phyloP scores from a whole-genome alignment of 1,284 basidiomycete species.

The Boletellus sp. region DNA sequence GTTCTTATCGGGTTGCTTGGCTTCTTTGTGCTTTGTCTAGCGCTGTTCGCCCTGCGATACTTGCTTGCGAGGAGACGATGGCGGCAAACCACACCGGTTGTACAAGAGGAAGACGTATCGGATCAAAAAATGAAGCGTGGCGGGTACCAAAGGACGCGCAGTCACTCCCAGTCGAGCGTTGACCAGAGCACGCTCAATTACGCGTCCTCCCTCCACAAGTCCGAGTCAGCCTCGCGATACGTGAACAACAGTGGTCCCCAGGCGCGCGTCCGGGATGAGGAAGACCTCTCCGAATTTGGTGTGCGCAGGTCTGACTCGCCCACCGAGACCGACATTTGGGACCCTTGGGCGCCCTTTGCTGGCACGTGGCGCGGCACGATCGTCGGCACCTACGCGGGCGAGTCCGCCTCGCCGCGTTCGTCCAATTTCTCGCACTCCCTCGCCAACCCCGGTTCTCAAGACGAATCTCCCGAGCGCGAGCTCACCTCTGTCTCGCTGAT shows the following conservation, averaged over 20 bases:
- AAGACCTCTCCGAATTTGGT: conserved; percentile 22
- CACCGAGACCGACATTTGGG: conserved; percentile 6
- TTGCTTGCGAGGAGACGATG: conserved; percentile 41
- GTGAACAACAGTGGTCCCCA: conserved; percentile 5
- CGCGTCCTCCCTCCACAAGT: conserved; percentile 32
- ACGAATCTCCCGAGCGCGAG: conserved; percentile 18
- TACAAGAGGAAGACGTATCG: conserved; percentile 6
- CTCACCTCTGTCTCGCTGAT: conserved; percentile 33
- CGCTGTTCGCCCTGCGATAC: conserved; percentile 54
- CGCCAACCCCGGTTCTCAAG: conserved; percentile 6
- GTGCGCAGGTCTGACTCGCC: conserved; percentile 8
- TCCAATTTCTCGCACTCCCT: conserved; percentile 10
- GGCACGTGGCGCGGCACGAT: conserved; percentile 28
- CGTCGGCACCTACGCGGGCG: conserved; percentile 28
- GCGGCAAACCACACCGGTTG: conserved; percentile 5
- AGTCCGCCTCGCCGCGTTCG: conserved; percentile 10
- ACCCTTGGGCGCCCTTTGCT: conserved; percentile 26
- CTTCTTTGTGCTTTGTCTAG: conserved; percentile 53
- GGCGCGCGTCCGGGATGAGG: too few species aligned
- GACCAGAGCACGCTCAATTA: conserved; percentile 31
- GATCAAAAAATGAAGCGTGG: conserved; percentile 11
- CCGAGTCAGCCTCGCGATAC: too few species aligned
- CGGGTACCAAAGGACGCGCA: conserved; percentile 23
- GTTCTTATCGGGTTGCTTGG: conserved; percentile 55
- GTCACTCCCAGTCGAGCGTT: conserved; percentile 15